phyloP scores from a whole-genome alignment of 1,284 basidiomycete genomes.

The Apiotrichum laibachii region DNA sequence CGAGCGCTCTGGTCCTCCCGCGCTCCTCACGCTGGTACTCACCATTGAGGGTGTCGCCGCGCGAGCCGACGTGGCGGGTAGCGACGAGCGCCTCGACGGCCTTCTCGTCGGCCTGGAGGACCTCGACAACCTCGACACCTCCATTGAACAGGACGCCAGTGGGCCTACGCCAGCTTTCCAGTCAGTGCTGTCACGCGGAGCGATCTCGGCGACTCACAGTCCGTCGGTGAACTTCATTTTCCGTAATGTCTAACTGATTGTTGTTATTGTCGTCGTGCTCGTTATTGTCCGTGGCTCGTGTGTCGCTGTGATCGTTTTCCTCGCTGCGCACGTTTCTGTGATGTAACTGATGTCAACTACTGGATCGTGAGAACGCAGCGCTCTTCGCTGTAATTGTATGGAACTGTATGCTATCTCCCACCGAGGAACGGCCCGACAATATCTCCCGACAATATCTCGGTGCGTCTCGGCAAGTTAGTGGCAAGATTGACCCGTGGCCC shows the following conservation, averaged over 20 bases:
- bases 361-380: no score
- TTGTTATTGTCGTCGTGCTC: background rate
- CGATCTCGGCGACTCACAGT: conserved; percentile 48
- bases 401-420: background rate
- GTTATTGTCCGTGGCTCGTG: background rate
- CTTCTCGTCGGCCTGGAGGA: conserved; percentile 47
- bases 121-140: conserved; percentile 58
- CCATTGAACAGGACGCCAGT: conserved; percentile 54
- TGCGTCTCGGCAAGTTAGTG: background rate
- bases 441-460: background rate
- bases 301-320: background rate
- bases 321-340: no score
- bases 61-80: conserved; percentile 54
- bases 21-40: background rate
- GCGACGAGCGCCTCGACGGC: conserved; percentile 63
- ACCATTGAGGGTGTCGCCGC: conserved; percentile 16
- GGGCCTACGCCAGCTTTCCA: conserved; percentile 34
- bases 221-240: conserved; percentile 57
- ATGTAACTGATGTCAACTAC: no score
- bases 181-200: background rate
- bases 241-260: background rate
- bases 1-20: no score
- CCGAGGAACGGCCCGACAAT: background rate
- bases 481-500: background rate
- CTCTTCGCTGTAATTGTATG: background rate